Evolutionary conservation across 1,284 basidiomycete genomes (phyloP), one percentile per base, ranked within the genome.

Genomic region (Malassezia nana): DNA sequence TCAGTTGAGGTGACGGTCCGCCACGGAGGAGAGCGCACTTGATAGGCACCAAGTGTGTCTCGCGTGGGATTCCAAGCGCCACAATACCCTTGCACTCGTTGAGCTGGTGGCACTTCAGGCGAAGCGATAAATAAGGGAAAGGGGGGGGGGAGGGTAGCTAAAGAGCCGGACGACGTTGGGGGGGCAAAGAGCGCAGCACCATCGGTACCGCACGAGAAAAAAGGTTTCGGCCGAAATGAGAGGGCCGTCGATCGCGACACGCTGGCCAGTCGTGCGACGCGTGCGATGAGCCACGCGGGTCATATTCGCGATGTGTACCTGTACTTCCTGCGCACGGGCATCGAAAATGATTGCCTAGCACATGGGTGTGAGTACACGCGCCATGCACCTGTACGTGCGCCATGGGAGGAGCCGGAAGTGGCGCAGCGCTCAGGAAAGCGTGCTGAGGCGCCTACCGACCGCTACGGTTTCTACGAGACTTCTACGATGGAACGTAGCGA

Each of bases 301-400:
- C 65, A 64, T 29, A 58, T 74, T 13, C 63, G 69, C 18, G 56
- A 57, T 25, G 68, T 65, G 0, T 74, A 74, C 39, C 62, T 58
- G 2, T 63, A 72, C 48, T 74, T 71, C 47, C 48, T 62, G 15
- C 42, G 49, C 33, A 50, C 52, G 4, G 68, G 68, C 22, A 63
- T 74, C 4, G 48, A 53, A 1, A 60, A 60, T 29, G 71, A 74
- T 42, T 69, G 71, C 16, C 53, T 66, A 9, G 58, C 57, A 0
- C 68, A 71, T 4, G 71, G 71, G 20, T 57, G 59, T 16, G 71
- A 74, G 47, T 64, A 66, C 26, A 74, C 71, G 3, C 49, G 69
- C 13, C 58, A 71, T 29, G 57, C 58, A 38, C 52, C 38, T n/a
- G 61, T 45, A 3, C 42, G 62, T 28, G 56, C 63, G 6, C 55